Evolutionary conservation across 495 filamentous ascomycete species (phyloP).

Genomic region (Schizothecium vesticola): DNA sequence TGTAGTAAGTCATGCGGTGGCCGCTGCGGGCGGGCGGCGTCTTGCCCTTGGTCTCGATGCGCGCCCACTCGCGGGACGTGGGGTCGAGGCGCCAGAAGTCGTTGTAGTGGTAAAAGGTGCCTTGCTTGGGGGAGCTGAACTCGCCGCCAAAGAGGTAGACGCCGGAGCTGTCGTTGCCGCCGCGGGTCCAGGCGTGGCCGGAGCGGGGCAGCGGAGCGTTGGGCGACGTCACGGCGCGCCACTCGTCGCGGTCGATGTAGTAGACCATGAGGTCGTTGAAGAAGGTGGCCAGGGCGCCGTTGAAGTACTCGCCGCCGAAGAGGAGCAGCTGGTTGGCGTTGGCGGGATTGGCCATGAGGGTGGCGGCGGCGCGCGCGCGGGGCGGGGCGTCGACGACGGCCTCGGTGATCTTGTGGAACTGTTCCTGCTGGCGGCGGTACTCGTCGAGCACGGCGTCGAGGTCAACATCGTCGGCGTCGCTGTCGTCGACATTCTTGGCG

Average conservation of each 20-base stretch:
- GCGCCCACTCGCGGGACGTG: slow-evolving; percentile 76
- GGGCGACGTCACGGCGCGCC: slow-evolving; percentile 80
- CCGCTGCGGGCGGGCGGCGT: slow-evolving; percentile 84
- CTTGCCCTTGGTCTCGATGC: slow-evolving; percentile 81
- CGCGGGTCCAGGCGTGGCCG: slow-evolving; percentile 88
- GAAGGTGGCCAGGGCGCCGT: slow-evolving; percentile 58
- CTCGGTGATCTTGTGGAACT: slow-evolving; percentile 91
- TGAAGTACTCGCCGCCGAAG: slow-evolving; percentile 76
- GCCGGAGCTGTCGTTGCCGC: slow-evolving; percentile 70
- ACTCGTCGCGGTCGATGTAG: slow-evolving; percentile 77
- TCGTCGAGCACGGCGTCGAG: slow-evolving; percentile 93
- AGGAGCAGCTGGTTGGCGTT: slow-evolving; percentile 86
- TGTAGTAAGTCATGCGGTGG: slow-evolving; percentile 92
- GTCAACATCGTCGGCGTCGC: slow-evolving; percentile 87
- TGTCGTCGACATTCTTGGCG: slow-evolving; percentile 54
- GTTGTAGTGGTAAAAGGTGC: slow-evolving; percentile 98
- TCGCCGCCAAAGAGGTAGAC: slow-evolving; percentile 88
- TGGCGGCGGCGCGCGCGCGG: slow-evolving; percentile 68
- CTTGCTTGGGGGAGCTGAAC: slow-evolving; percentile 74
- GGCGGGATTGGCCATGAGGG: slow-evolving; percentile 74
- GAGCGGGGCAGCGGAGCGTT: slow-evolving; percentile 88
- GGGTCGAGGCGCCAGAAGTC: slow-evolving; percentile 94
- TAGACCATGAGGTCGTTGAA: slow-evolving; percentile 80
- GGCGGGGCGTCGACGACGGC: slow-evolving; percentile 64
- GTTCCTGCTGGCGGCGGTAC: slow-evolving; percentile 78